Base-by-base conservation (phyloP, 2,329 filamentous ascomycete species). In the Pseudogymnoascus sp. region DNA sequence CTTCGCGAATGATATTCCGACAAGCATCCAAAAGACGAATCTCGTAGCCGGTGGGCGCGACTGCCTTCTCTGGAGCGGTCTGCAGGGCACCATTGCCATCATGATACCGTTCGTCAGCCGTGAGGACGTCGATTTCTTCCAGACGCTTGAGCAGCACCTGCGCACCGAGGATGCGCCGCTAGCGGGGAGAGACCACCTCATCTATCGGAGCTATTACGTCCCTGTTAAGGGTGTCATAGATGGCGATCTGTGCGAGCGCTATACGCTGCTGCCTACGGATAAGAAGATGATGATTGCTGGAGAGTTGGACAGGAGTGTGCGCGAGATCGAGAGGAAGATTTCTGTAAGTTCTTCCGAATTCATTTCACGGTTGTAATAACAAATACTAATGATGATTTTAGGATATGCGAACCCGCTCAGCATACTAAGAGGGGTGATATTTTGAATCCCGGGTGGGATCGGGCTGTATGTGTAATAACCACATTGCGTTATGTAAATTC, bases 101-200 rank as follows among this genome's bases (percentile, higher is more conserved):
- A 83, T 99, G 60, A 89, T 99, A 57, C 95, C 96, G 0, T 98
- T 99, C 73, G 81, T 92, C 57, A 89, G 88, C 67, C 89, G 96
- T 39, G 93, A 98, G 73, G 93, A 98, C 71, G 90, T 96, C 61
- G 95, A 98, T 75, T 98, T 99, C 78, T 99, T 99, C 84, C 93
- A 97, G 75, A 92, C 86, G 66, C 82, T 99, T 23, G 95, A 99
- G 78, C 87, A 90, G 73, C 90, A 96, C 73, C 82, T 99, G 74
- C 85, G 93, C 60, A 86, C 84, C 11, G 92, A 96, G 73, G 93
- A 96, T 72, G 84, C 93, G 37, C 93, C 93, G 6, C 79, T 99
- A 57, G 90, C 92, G 19, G 96, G 95, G 45, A 85, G 96, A 68
- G 96, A 99, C 75, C 95, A 99, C 76, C 81, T 99, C 54, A 96